Evolutionary conservation across 164 flowering plant species (phyloP).

Genomic region (Berberis vulgaris): DNA sequence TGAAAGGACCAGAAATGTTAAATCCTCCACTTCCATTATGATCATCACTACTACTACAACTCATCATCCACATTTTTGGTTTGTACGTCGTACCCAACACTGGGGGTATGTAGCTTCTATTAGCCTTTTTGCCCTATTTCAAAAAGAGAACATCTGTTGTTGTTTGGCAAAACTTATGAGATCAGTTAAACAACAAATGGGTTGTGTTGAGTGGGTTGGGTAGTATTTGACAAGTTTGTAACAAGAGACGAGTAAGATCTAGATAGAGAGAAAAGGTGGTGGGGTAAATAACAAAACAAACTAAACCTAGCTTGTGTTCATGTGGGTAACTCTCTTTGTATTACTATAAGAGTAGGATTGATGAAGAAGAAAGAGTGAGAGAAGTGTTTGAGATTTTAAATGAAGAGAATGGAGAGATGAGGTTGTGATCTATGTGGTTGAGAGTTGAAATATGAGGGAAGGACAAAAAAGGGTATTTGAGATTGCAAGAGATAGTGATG

Average conservation of each 20-base stretch:
- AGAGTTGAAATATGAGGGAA: not conserved
- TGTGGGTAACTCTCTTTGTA: not conserved
- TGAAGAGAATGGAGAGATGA: not conserved
- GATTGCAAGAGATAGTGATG: slow-evolving; percentile 20
- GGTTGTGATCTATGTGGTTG: not conserved
- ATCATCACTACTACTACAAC: slow-evolving; percentile 25
- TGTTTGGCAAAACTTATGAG: too few species aligned
- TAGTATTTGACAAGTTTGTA: too few species aligned
- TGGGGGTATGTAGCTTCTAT: not conserved
- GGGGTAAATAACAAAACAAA: too few species aligned
- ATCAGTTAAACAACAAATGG: too few species aligned
- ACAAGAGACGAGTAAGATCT: too few species aligned
- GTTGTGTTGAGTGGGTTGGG: too few species aligned
- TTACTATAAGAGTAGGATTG: not conserved
- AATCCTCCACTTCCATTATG: slow-evolving; percentile 27
- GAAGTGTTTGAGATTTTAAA: not conserved
- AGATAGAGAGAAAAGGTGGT: not conserved
- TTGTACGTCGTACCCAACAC: not conserved
- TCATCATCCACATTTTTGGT: slow-evolving; percentile 58
- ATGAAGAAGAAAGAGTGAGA: not conserved
- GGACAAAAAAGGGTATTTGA: slow-evolving; percentile 5
- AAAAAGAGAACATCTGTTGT: too few species aligned
- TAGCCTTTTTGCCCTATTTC: too few species aligned
- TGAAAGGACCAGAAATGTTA: slow-evolving; percentile 37
- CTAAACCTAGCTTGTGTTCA: too few species aligned